A percentile compares a stretch with the other conserved stretches of the same genome.
Conservation (phyloP, 352 stramenopile genomes). For the Phytophthora meadii region DNA sequence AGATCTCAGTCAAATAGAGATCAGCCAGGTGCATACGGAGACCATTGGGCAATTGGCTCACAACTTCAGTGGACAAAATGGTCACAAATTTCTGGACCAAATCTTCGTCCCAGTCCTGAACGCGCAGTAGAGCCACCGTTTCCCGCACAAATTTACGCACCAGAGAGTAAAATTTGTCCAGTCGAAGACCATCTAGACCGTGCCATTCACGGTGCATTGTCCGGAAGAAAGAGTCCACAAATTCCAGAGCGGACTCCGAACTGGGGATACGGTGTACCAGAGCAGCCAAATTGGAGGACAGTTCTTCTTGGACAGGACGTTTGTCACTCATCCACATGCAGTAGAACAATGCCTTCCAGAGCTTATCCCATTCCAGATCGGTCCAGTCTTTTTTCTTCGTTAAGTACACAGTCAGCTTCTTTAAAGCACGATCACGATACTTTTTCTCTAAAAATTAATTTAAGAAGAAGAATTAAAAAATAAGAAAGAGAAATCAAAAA, state of each 20-base stretch:
- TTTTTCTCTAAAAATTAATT: constrained; percentile 72
- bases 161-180: constrained; percentile 90
- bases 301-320: constrained; percentile 77
- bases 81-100: constrained; percentile 62
- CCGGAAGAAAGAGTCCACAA: constrained; percentile 84
- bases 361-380: constrained; percentile 85
- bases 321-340: constrained; percentile 94
- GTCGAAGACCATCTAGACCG: constrained; percentile 80
- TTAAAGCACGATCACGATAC: constrained; percentile 82
- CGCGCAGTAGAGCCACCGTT: constrained; percentile 61
- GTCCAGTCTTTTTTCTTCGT: constrained; percentile 71
- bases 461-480: constrained; percentile 10
- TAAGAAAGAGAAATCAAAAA: background rate
- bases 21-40: constrained; percentile 83
- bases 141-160: constrained; percentile 85
- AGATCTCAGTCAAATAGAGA: constrained; percentile 74
- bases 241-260: constrained; percentile 54
- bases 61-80: constrained; percentile 71
- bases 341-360: constrained; percentile 91
- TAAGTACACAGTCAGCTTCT: constrained; percentile 84
- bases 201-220: constrained; percentile 90
- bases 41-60: constrained; percentile 83
- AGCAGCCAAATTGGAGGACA: constrained; percentile 67
- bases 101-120: constrained; percentile 61
- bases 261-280: constrained; percentile 70